A percentile compares a stretch with the other conserved stretches of the same genome.
Conservation (phyloP, 225 moss, liverwort and hornwort genomes). For the Sphagnum contortum region DNA sequence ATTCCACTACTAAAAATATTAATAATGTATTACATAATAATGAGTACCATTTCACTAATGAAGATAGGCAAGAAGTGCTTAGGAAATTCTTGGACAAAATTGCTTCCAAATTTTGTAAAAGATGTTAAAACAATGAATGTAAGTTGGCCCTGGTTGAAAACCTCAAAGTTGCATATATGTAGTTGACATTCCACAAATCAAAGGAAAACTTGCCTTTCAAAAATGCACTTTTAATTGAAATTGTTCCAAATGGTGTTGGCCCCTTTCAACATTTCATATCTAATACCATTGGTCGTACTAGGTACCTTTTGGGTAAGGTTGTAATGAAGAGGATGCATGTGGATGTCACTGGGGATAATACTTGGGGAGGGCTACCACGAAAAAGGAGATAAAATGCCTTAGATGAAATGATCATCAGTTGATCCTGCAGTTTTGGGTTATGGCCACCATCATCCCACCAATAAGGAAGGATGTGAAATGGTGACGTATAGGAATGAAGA, state of each 20-base stretch:
- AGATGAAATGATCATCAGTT: background rate
- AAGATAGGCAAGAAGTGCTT: too few species aligned
- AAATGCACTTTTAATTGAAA: background rate
- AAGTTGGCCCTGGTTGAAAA: too few species aligned
- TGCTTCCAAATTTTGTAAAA: too few species aligned
- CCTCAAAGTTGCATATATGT: too few species aligned
- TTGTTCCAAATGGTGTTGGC: background rate
- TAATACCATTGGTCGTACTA: background rate
- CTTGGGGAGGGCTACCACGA: background rate
- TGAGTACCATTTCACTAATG: too few species aligned
- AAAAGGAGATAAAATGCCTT: background rate
- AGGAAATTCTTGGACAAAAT: too few species aligned
- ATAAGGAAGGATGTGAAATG: background rate
- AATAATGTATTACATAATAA: too few species aligned
- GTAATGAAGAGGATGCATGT: background rate
- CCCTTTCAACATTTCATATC: background rate
- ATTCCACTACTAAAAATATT: too few species aligned
- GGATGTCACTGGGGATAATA: background rate
- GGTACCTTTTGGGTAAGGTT: background rate
- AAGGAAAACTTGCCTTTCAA: background rate
- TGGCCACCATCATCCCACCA: background rate
- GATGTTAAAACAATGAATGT: too few species aligned
- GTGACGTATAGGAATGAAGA: background rate
- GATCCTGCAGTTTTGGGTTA: too few species aligned
- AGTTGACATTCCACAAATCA: background rate